Evolutionary conservation across 805 yeast species (phyloP).

Genomic region (Grigorovia yakushimaensis): DNA sequence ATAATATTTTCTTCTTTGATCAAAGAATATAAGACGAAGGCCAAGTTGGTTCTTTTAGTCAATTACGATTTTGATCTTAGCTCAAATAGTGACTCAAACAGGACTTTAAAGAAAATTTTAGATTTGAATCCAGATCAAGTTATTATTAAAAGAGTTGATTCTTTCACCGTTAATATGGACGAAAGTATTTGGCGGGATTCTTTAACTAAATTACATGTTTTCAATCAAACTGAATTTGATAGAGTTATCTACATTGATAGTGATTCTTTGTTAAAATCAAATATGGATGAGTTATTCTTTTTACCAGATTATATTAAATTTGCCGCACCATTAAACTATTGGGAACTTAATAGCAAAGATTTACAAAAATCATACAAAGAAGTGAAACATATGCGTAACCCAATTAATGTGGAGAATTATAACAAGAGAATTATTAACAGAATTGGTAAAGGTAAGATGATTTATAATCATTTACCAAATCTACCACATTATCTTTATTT

Average conservation of each 20-base stretch:
- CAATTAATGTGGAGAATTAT: constrained; percentile 18
- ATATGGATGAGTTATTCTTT: constrained; percentile 44
- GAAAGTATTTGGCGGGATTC: constrained; percentile 39
- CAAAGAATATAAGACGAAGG: constrained; percentile 30
- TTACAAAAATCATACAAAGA: constrained; percentile 14
- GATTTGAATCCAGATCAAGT: constrained; percentile 17
- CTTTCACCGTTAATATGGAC: constrained; percentile 17
- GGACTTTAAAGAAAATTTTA: constrained; percentile 4
- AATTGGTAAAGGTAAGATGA: constrained; percentile 15
- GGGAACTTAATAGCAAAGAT: constrained; percentile 27
- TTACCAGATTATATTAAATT: constrained; percentile 36
- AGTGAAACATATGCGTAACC: constrained; percentile 10
- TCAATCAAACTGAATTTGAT: constrained; percentile 40
- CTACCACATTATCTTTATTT: constrained; percentile 21
- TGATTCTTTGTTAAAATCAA: constrained; percentile 37
- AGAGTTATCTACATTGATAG: constrained; percentile 50
- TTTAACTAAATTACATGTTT: constrained; percentile 46
- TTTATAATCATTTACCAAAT: constrained; percentile 34
- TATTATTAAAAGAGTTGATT: constrained; percentile 18
- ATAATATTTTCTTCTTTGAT: constrained; percentile 37
- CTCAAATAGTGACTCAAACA: constrained; percentile 21
- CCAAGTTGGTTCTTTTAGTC: constrained; percentile 40
- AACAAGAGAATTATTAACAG: constrained; percentile 15
- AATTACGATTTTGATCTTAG: not conserved
- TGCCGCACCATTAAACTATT: constrained; percentile 39